Evolutionary conservation across 108 stramenopile genomes (phyloP), one percentile per base, ranked within the genome.

Genomic region (Skeletonema potamos): DNA sequence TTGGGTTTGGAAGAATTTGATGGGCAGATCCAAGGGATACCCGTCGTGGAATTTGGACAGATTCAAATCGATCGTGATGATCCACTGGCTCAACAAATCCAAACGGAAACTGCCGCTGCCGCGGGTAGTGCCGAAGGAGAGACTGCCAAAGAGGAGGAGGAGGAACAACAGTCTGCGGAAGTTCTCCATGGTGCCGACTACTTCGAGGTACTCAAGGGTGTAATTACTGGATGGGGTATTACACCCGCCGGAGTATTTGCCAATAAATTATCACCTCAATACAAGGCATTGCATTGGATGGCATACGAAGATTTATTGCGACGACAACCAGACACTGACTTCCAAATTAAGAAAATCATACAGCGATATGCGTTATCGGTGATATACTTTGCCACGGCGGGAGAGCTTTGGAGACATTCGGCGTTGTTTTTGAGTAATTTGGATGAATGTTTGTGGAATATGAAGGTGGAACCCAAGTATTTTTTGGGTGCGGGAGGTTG

Each of bases 381-480:
- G 37, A 54, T 59, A 2, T 82, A 82, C 55, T 73, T 77, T 54
- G 64, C 81, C 13, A 82, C 81, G 27, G 62, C 64, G 11, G 81
- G 81, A 26, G 64, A 55, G 2, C 63, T 58, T 1, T 82, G 81
- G 81, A 41, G 43, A 27, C 54, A 64, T 15, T 57, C 64, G 41
- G 26, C 73, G 0, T 44, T 37, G 41, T 80, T 80, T 44, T 27
- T 80, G 18, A 73, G 72, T 30, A 64, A 65, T 46, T 18, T 30
- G 30, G 79, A 80, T 59, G 79, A 80, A 32, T 80, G 79, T 18
- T 39, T 61, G 33, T 80, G 79, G 79, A 73, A 80, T 58, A 57
- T 46, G 54, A 63, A 48, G 32, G 7, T 26, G 4, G 58, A 59
- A 17, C 58, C 58, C 4, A 65, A 64, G 3, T 73, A 64, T 54